Evolutionary conservation across 257 asterid species (phyloP).

Genomic region (Solanum tacnaense): DNA sequence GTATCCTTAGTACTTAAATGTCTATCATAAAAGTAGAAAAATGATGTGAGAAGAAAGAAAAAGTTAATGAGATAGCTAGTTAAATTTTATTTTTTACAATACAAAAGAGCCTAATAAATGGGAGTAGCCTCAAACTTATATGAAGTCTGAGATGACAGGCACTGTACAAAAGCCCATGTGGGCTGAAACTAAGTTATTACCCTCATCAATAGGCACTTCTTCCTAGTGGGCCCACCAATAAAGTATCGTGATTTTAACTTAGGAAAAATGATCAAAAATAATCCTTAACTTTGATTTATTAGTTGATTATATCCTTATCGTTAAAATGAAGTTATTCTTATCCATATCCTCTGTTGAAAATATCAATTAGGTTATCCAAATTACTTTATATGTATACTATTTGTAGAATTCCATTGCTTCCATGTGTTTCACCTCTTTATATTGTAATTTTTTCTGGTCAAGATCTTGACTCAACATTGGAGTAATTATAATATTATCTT

Average conservation of each 20-base stretch:
- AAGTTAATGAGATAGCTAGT: neutral
- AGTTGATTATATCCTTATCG: too few species aligned
- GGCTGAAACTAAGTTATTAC: neutral
- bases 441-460: too few species aligned
- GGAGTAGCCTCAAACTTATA: neutral
- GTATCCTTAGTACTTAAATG: neutral
- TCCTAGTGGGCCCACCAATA: neutral
- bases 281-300: too few species aligned
- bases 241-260: too few species aligned
- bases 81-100: neutral
- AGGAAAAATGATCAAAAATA: too few species aligned
- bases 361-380: too few species aligned
- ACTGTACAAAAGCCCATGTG: neutral
- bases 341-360: fast-evolving
- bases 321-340: too few species aligned
- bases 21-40: neutral
- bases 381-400: too few species aligned
- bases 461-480: too few species aligned
- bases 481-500: too few species aligned
- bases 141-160: neutral
- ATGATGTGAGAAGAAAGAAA: neutral
- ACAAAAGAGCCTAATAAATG: neutral
- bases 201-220: neutral
- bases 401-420: too few species aligned
- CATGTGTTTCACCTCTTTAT: too few species aligned